These are phyloP conservation scores for Sporisorium scitamineum DNA, from an alignment of 1,284 basidiomycete genomes.

Conservation along the genomic window DNA sequence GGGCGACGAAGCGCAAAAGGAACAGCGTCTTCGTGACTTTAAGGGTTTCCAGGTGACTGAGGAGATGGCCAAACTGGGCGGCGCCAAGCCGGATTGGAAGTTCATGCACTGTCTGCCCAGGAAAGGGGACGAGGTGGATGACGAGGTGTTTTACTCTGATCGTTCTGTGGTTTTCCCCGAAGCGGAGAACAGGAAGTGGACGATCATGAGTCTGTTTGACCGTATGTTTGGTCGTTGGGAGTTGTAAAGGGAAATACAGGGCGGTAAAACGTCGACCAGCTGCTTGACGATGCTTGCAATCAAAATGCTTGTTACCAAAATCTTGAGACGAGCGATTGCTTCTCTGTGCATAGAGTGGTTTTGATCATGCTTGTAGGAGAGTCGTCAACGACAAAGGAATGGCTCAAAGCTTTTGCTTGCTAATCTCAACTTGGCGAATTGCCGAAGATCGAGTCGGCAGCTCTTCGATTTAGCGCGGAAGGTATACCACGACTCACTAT, in stretches of 20 bases:
- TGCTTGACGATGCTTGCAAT: background rate
- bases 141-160: conserved; percentile 66
- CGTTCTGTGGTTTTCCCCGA: conserved; percentile 68
- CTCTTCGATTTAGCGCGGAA: no score
- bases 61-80: conserved; percentile 73
- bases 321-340: no score
- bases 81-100: conserved; percentile 88
- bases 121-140: conserved; percentile 82
- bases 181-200: conserved; percentile 70
- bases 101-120: conserved; percentile 97
- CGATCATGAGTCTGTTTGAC: conserved; percentile 67
- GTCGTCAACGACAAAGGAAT: background rate
- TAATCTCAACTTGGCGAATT: background rate
- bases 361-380: no score
- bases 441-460: background rate
- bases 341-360: no score
- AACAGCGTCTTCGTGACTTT: conserved; percentile 87
- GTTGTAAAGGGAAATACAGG: conserved; percentile 22
- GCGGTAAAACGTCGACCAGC: background rate
- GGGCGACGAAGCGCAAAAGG: conserved; percentile 96
- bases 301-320: background rate
- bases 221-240: conserved; percentile 62
- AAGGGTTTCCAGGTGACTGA: conserved; percentile 95
- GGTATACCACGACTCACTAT: no score
- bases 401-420: background rate